Evolutionary conservation across 2,329 filamentous ascomycete genomes (phyloP).

Genomic region (Graphilbum fragrans): DNA sequence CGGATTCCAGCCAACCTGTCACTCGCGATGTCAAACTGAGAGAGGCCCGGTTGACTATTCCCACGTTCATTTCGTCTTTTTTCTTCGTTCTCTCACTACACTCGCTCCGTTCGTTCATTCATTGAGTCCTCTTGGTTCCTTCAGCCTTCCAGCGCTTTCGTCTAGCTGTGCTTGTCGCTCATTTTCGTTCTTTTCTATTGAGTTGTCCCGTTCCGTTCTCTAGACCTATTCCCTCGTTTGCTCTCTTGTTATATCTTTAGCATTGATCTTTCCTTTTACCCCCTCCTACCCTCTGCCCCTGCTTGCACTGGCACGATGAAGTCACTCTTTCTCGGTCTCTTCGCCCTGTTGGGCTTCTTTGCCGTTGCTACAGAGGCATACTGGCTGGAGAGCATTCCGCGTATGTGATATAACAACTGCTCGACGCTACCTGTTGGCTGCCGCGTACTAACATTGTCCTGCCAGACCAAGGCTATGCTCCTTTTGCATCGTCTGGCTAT

Average conservation of each 20-base stretch:
- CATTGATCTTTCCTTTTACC: neutral
- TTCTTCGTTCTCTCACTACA: too few species aligned
- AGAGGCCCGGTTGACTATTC: too few species aligned
- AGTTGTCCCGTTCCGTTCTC: neutral
- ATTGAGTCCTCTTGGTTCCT: neutral
- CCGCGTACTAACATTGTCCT: neutral
- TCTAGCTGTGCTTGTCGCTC: neutral
- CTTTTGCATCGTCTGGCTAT: slow-evolving; percentile 26
- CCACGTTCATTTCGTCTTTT: too few species aligned
- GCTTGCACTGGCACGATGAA: slow-evolving; percentile 14
- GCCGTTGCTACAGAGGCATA: slow-evolving; percentile 15
- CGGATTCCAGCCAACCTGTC: too few species aligned
- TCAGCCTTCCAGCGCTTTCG: too few species aligned
- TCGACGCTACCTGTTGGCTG: too few species aligned
- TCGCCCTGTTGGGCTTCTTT: slow-evolving; percentile 16
- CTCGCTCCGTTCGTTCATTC: too few species aligned
- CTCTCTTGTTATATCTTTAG: neutral
- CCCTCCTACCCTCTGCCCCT: neutral
- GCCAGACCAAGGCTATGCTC: slow-evolving; percentile 28
- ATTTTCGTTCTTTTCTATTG: neutral
- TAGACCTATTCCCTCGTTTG: neutral
- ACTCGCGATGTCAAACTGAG: too few species aligned
- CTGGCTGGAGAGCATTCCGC: slow-evolving; percentile 20
- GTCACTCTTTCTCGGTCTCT: slow-evolving; percentile 11
- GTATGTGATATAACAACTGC: too few species aligned